Conservation (phyloP, 73 alveolate genomes). For the Tetrahymena borealis region DNA sequence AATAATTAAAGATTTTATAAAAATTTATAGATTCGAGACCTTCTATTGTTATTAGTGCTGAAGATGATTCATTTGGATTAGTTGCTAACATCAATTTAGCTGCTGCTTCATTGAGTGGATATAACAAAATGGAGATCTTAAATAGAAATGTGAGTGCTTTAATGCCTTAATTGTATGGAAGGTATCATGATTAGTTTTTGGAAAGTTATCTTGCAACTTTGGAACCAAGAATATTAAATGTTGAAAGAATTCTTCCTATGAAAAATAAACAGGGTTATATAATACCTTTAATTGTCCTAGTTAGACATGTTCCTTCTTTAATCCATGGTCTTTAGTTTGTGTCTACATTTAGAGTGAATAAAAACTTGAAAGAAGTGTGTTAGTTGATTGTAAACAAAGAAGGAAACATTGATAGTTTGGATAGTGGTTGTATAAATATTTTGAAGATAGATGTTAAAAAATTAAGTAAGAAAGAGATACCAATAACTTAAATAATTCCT, state of each 20-base stretch:
- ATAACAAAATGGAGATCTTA: constrained; percentile 20
- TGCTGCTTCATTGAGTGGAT: constrained; percentile 19
- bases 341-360: constrained; percentile 11
- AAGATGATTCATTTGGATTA: constrained; percentile 22
- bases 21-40: constrained; percentile 11
- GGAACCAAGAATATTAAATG: constrained; percentile 19
- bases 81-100: constrained; percentile 19
- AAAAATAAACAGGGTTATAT: constrained; percentile 24
- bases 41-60: constrained; percentile 12
- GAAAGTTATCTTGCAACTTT: constrained; percentile 9
- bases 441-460: constrained; percentile 25
- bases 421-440: background rate
- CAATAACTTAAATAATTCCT: constrained; percentile 4
- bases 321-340: constrained; percentile 30
- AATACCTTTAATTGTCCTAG: constrained; percentile 12
- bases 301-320: constrained; percentile 28
- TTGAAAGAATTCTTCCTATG: constrained; percentile 10
- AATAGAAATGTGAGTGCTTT: constrained; percentile 27
- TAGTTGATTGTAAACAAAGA: constrained; percentile 19
- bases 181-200: constrained; percentile 25
- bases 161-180: constrained; percentile 37
- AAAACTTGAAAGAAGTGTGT: constrained; percentile 9
- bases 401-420: constrained; percentile 13
- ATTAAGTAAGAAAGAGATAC: constrained; percentile 5
- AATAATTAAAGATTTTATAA: background rate